phyloP scores from a whole-genome alignment of 306 rosid genomes.

The Datisca glomerata region DNA sequence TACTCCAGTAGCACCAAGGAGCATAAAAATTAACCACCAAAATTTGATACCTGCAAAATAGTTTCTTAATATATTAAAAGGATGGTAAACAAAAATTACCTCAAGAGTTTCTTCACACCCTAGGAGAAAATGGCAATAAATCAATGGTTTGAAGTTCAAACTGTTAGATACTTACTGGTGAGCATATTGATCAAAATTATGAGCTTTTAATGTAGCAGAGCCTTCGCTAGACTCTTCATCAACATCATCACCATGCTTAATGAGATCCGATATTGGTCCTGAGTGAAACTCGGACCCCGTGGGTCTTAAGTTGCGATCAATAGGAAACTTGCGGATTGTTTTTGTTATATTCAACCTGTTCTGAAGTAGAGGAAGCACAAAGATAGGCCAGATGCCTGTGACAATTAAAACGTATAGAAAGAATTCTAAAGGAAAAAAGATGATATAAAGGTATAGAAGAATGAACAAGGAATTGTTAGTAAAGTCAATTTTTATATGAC shows the following conservation, averaged over 20 bases:
- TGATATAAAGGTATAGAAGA: too few relatives aligned
- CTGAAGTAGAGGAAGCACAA: constrained; percentile 54
- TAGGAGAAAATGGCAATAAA: too few relatives aligned
- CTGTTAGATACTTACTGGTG: constrained; percentile 54
- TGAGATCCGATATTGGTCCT: constrained; percentile 38
- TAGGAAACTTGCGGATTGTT: constrained; percentile 75
- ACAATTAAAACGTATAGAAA: too few relatives aligned
- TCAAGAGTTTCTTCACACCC: too few relatives aligned
- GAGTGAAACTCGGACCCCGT: constrained; percentile 88
- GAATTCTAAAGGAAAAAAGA: too few relatives aligned
- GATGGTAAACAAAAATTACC: too few relatives aligned
- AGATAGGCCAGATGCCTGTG: too few relatives aligned
- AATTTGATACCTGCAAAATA: constrained; percentile 54
- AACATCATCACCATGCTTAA: constrained; percentile 81
- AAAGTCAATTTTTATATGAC: too few relatives aligned
- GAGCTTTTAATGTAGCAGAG: constrained; percentile 31
- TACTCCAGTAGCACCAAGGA: constrained; percentile 98
- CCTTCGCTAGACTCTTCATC: constrained; percentile 63
- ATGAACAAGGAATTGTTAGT: too few relatives aligned
- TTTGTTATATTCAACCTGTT: constrained; percentile 91
- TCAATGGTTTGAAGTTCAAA: not conserved
- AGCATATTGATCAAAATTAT: constrained; percentile 54
- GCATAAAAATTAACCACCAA: constrained; percentile 84
- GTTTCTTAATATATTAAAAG: constrained; percentile 12
- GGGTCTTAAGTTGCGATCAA: constrained; percentile 58